A percentile compares a stretch with the other conserved stretches of the same genome.
Conservation (phyloP, 495 filamentous ascomycete species). For the Neurospora africana region DNA sequence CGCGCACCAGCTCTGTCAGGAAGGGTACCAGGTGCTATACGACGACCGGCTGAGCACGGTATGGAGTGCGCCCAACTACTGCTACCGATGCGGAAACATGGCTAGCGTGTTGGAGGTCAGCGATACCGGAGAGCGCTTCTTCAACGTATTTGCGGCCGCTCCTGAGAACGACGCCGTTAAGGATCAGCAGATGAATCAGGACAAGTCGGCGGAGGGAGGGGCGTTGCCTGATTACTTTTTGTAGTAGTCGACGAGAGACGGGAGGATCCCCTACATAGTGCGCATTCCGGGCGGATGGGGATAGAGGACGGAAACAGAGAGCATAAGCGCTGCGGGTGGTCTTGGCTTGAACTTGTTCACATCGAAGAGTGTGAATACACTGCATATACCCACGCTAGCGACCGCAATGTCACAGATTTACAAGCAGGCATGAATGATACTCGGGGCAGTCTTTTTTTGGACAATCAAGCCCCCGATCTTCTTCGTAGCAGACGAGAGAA, state of each 20-base stretch:
- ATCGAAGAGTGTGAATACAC: neutral
- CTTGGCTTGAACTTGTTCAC: neutral
- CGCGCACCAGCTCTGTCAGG: constrained; percentile 94
- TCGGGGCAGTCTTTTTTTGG: neutral
- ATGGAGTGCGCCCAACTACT: constrained; percentile 96
- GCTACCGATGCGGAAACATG: constrained; percentile 93
- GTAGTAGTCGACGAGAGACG: constrained; percentile 10
- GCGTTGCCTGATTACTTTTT: constrained; percentile 48
- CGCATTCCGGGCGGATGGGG: neutral
- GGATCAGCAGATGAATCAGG: constrained; percentile 21
- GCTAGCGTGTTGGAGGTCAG: constrained; percentile 94
- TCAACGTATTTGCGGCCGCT: constrained; percentile 94
- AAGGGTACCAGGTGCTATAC: constrained; percentile 92
- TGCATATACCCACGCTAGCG: neutral
- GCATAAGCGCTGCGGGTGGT: neutral
- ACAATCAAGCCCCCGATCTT: neutral
- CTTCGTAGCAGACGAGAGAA: neutral
- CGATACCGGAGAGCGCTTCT: constrained; percentile 80
- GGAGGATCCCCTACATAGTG: neutral
- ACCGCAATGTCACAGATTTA: neutral
- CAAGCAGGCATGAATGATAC: neutral
- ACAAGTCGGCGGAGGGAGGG: constrained; percentile 39
- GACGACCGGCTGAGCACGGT: constrained; percentile 91
- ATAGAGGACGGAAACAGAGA: neutral
- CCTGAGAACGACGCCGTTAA: constrained; percentile 89